Percentiles rank a stretch among this genome's conserved stretches.
phyloP scores from a whole-genome alignment of 768 basidiomycete genomes.

The Calocybe gangraenosa region DNA sequence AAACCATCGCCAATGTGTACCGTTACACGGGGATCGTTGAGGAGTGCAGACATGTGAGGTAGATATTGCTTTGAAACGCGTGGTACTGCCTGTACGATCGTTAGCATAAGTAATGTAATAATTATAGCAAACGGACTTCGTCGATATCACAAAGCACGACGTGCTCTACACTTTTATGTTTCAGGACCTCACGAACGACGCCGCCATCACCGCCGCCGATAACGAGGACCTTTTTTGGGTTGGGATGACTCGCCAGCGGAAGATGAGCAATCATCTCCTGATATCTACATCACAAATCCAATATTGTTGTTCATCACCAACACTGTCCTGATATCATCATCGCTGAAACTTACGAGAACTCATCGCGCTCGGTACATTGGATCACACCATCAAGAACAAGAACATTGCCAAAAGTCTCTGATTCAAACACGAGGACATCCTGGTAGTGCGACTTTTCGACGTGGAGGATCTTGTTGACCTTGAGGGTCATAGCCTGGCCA shows the following conservation, averaged over 20 bases:
- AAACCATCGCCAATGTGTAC: conserved; percentile 94
- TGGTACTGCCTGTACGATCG: conserved; percentile 68
- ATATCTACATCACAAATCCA: conserved; percentile 57
- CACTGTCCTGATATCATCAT: not conserved
- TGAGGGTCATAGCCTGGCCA: conserved; percentile 95
- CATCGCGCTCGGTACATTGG: conserved; percentile 97
- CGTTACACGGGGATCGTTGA: conserved; percentile 74
- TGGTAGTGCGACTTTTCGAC: conserved; percentile 91
- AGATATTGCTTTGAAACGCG: conserved; percentile 92
- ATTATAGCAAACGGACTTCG: conserved; percentile 50
- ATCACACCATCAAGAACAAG: conserved; percentile 93
- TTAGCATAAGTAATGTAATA: not conserved
- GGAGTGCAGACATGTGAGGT: conserved; percentile 88
- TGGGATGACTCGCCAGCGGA: conserved; percentile 93
- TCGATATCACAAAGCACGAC: conserved; percentile 98
- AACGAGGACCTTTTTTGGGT: conserved; percentile 93
- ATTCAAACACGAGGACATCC: conserved; percentile 96
- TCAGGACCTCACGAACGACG: conserved; percentile 94
- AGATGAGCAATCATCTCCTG: conserved; percentile 99
- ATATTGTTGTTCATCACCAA: conserved; percentile 1
- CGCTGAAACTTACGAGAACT: conserved; percentile 80
- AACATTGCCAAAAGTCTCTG: conserved; percentile 95
- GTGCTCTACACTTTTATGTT: conserved; percentile 85
- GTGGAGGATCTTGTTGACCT: conserved; percentile 94
- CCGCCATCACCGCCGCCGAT: conserved; percentile 99